phyloP scores from a whole-genome alignment of 2,329 filamentous ascomycete species.

The Alternaria panax region DNA sequence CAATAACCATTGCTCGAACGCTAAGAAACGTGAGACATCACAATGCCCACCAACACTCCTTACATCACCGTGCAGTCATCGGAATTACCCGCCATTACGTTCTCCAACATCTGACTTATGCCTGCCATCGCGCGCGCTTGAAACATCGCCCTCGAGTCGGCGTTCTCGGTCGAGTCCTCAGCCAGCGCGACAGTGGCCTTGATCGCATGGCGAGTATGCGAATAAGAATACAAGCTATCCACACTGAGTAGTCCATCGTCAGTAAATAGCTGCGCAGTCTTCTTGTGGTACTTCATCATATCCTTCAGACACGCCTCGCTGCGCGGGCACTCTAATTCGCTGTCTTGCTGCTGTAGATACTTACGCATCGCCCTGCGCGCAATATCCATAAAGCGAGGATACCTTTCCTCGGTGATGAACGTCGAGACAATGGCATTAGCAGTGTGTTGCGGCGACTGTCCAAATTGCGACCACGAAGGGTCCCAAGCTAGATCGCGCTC shows the following conservation, averaged over 20 bases:
- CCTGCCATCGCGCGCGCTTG: not conserved
- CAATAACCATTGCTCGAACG: not conserved
- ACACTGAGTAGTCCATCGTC: not conserved
- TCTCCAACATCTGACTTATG: not conserved
- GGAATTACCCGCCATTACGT: not conserved
- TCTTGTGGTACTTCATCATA: not conserved
- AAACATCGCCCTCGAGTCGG: not conserved
- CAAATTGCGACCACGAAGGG: not conserved
- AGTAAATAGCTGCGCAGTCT: not conserved
- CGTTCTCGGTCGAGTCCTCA: not conserved
- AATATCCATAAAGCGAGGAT: not conserved
- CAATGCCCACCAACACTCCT: not conserved
- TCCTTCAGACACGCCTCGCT: not conserved
- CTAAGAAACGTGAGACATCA: not conserved
- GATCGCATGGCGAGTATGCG: too few species aligned
- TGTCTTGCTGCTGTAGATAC: not conserved
- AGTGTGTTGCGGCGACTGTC: not conserved
- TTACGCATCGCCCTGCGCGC: not conserved
- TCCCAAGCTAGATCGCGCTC: not conserved
- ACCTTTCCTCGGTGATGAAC: not conserved
- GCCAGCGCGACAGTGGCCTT: not conserved
- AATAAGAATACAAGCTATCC: not conserved
- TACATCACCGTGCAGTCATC: not conserved
- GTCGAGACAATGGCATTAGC: not conserved
- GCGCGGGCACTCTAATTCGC: not conserved